Percentiles rank a stretch among this genome's conserved stretches.
Conservation (phyloP, 306 rosid genomes). For the Medicago truncatula region MtrunA17r5.0-ANR NC_053043.1:14232501-14233000, state of each 20-base stretch:
- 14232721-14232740: not conserved
- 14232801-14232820: not conserved
- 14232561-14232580: not conserved
- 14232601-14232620: not conserved
- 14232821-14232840: not conserved
- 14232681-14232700: not conserved
- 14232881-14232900: not conserved
- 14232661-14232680: not conserved
- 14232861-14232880: not conserved
- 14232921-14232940: not conserved
- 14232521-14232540: not conserved
- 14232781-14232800: not conserved
- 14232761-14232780: not conserved
- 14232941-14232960: not conserved
- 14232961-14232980: not conserved
- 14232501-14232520: not conserved
- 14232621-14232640: not conserved
- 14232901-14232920: not conserved
- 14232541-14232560: not conserved
- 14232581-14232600: not conserved
- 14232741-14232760: not conserved
- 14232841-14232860: not conserved
- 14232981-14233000: not conserved
- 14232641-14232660: not conserved
- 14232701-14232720: no score